Percentiles rank a stretch among this genome's conserved stretches.
These are phyloP conservation scores for Annulohypoxylon bovei DNA, from an alignment of 495 filamentous ascomycete species.

Conservation along the genomic window DNA sequence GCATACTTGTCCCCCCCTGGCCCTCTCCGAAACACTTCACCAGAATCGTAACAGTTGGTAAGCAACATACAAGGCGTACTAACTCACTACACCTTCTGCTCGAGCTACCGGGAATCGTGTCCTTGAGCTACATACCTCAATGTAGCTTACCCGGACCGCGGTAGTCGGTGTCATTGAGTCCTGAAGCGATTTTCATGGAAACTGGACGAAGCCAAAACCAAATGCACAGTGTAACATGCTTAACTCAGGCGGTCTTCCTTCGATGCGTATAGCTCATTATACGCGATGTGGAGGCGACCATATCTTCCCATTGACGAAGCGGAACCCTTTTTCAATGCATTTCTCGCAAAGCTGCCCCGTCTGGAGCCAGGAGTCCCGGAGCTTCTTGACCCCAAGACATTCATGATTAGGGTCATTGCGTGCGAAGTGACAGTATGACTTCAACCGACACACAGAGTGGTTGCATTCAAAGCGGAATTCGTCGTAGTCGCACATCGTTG, in stretches of 20 bases:
- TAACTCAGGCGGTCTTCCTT: conserved; percentile 2
- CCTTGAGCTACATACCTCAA: background rate
- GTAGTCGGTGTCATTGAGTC: background rate
- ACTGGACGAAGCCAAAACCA: background rate
- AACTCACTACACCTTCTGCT: conserved; percentile 9
- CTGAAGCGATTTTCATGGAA: background rate
- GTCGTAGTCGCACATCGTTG: conserved; percentile 73
- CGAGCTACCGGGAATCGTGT: background rate
- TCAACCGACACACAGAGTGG: conserved; percentile 63
- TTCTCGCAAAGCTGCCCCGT: conserved; percentile 59
- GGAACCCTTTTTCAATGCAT: conserved; percentile 44
- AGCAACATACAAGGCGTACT: conserved; percentile 21
- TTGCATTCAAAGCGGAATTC: conserved; percentile 69
- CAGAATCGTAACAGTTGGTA: conserved; percentile 19
- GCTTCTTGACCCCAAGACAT: conserved; percentile 68
- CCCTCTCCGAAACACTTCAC: conserved; percentile 34
- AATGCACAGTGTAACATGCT: conserved; percentile 1
- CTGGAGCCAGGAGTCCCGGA: conserved; percentile 63
- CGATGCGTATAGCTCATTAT: conserved; percentile 9
- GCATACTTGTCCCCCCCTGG: conserved; percentile 36
- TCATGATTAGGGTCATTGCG: conserved; percentile 71
- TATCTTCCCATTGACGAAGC: conserved; percentile 37
- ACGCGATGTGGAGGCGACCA: conserved; percentile 21
- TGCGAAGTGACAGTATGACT: conserved; percentile 75
- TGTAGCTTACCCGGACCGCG: background rate